phyloP scores from a whole-genome alignment of 2,329 filamentous ascomycete species.

The Hypocrella siamensis region DNA sequence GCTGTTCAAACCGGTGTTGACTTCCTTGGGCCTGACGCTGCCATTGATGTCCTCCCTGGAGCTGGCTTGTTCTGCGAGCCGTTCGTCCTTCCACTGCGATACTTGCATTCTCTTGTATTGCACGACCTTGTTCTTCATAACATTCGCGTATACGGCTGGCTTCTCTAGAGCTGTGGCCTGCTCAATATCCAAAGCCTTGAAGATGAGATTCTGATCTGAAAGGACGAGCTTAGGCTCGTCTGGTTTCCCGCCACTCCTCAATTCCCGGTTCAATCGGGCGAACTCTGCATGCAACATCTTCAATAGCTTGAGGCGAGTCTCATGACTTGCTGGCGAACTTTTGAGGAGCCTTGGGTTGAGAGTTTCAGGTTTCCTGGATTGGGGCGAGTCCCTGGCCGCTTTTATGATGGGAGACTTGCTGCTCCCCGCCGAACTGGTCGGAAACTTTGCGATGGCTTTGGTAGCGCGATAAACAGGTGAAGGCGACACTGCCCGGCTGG shows the following conservation, averaged over 20 bases:
- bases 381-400: background rate
- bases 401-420: background rate
- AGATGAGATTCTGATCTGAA: slow-evolving; percentile 51
- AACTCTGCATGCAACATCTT: slow-evolving; percentile 51
- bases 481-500: slow-evolving; percentile 16
- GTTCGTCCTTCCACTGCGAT: slow-evolving; percentile 55
- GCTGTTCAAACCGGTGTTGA: slow-evolving; percentile 54
- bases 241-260: slow-evolving; percentile 33
- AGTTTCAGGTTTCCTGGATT: slow-evolving; percentile 24
- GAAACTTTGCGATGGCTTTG: background rate
- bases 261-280: slow-evolving; percentile 47
- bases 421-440: background rate
- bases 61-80: slow-evolving; percentile 16
- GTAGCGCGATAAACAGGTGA: slow-evolving; percentile 10
- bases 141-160: slow-evolving; percentile 59
- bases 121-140: slow-evolving; percentile 69
- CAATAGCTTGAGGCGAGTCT: slow-evolving; percentile 40
- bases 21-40: slow-evolving; percentile 26
- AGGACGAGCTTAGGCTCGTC: slow-evolving; percentile 38
- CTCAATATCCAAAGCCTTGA: slow-evolving; percentile 60
- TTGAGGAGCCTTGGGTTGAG: slow-evolving; percentile 54
- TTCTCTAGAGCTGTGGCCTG: slow-evolving; percentile 55
- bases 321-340: slow-evolving; percentile 38
- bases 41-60: slow-evolving; percentile 2
- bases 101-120: slow-evolving; percentile 60